Evolutionary conservation across 208 protist genomes (phyloP).

Genomic region (Acanthamoeba royreba): DNA sequence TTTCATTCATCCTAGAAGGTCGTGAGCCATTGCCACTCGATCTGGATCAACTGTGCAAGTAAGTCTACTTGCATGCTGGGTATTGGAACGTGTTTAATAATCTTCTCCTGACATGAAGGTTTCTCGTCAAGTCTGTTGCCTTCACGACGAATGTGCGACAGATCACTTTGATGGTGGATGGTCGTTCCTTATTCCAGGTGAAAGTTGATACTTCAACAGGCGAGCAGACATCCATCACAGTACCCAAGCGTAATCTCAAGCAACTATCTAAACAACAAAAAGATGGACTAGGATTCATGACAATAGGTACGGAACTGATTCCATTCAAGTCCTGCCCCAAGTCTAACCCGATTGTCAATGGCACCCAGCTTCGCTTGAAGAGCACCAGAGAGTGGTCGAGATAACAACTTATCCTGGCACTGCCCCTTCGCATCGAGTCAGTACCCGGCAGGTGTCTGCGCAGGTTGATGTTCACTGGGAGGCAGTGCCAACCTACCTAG

Average conservation of each 20-base stretch:
- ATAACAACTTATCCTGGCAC: neutral
- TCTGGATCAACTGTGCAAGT: conserved; percentile 34
- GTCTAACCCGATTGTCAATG: neutral
- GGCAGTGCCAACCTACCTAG: neutral
- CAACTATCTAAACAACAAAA: neutral
- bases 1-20: neutral
- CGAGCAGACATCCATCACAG: neutral
- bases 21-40: neutral
- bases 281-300: neutral
- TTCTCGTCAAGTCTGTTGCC: neutral
- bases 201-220: neutral
- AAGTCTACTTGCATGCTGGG: neutral
- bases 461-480: neutral
- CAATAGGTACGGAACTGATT: neutral
- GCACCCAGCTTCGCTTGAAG: neutral
- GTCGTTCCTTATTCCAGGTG: neutral
- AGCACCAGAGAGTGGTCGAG: neutral
- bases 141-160: neutral
- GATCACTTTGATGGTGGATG: neutral
- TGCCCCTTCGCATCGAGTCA: neutral
- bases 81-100: neutral
- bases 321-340: neutral
- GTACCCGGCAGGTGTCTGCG: neutral
- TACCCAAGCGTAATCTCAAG: neutral
- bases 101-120: neutral